Conservation (phyloP, 306 rosid genomes). For the Abrus pulchellus region DNA sequence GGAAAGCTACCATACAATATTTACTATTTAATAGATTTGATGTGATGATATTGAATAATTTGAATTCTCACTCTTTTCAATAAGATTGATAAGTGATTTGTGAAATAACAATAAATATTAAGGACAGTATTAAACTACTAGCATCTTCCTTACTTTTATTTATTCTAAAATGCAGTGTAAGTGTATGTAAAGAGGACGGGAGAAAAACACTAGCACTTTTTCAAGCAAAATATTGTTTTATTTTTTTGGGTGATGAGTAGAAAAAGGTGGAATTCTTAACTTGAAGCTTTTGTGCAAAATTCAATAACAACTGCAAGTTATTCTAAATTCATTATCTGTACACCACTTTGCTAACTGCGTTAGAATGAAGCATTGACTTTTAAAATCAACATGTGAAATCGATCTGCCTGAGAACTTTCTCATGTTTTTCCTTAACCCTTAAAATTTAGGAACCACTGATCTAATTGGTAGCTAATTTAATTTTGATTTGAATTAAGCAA, state of each 20-base stretch:
- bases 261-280: conserved; percentile 14
- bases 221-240: conserved; percentile 4
- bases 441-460: not conserved
- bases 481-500: conserved; percentile 38
- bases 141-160: not conserved
- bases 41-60: too few species aligned
- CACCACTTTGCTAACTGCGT: conserved; percentile 41
- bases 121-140: not conserved
- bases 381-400: conserved; percentile 39
- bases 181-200: not conserved
- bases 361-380: conserved; percentile 46
- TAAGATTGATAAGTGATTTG: not conserved
- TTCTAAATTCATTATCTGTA: conserved; percentile 46
- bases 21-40: too few species aligned
- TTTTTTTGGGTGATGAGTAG: not conserved
- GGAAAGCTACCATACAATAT: not conserved
- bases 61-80: too few species aligned
- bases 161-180: not conserved
- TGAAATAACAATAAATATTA: too few species aligned
- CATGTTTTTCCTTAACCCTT: conserved; percentile 35
- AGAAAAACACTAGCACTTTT: not conserved
- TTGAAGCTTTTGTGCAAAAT: not conserved
- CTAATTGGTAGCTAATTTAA: conserved; percentile 19
- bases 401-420: conserved; percentile 30
- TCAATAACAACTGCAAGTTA: conserved; percentile 26